Conservation (phyloP, 202 grass and related monocot species). For the Alloteropsis angusta region DNA sequence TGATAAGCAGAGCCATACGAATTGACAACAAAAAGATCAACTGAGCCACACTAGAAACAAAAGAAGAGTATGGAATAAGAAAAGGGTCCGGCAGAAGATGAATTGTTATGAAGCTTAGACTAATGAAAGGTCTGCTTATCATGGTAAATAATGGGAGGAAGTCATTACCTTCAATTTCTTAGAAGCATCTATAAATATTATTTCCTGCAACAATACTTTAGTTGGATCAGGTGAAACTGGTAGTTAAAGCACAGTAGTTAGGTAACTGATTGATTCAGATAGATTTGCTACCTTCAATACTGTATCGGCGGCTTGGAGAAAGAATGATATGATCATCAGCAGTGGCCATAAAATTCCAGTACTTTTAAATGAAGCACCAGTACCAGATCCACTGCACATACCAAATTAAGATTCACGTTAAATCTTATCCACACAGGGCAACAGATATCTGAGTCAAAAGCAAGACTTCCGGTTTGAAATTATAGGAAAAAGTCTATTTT, state of each 20-base stretch:
- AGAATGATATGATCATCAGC: conserved; percentile 90
- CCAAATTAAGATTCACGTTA: conserved; percentile 17
- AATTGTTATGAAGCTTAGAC: neutral
- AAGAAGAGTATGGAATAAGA: conserved; percentile 18
- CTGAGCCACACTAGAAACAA: conserved; percentile 69
- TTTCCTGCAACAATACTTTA: conserved; percentile 62
- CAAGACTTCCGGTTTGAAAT: neutral
- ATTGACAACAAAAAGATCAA: conserved; percentile 98
- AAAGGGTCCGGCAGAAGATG: neutral
- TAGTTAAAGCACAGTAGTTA: neutral
- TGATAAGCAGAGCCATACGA: conserved; percentile 92
- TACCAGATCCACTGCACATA: conserved; percentile 69
- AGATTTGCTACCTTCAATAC: conserved; percentile 70
- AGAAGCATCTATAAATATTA: conserved; percentile 85
- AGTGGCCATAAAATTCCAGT: conserved; percentile 81
- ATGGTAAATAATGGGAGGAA: neutral
- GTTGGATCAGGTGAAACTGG: conserved; percentile 30
- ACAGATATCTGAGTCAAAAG: conserved; percentile 10
- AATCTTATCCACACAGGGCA: neutral
- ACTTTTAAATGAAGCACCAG: conserved; percentile 63
- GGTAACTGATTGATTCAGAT: conserved; percentile 18
- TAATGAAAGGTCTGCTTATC: neutral
- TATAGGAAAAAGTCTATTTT: too few species aligned
- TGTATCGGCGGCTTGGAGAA: conserved; percentile 91
- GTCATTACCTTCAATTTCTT: conserved; percentile 87